Evolutionary conservation across 2,329 filamentous ascomycete genomes (phyloP).

Genomic region (Leptographium radiaticola): DNA sequence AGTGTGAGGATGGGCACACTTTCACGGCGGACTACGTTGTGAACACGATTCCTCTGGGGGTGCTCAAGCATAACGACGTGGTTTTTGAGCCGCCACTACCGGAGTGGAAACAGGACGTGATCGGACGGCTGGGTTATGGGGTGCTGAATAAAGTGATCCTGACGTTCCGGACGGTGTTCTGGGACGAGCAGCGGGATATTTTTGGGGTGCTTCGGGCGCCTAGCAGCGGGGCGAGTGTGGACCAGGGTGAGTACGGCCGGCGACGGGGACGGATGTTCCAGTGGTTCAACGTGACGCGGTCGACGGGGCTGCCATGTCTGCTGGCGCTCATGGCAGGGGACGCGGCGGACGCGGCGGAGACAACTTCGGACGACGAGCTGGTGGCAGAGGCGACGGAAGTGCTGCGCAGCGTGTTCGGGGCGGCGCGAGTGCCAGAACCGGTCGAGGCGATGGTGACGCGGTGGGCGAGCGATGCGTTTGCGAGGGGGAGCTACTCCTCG

Average conservation of each 20-base stretch:
- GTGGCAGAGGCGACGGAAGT: constrained; percentile 70
- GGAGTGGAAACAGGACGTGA: constrained; percentile 67
- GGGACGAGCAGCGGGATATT: constrained; percentile 82
- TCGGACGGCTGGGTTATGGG: constrained; percentile 79
- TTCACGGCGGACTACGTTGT: constrained; percentile 86
- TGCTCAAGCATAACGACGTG: constrained; percentile 71
- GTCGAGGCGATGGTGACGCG: constrained; percentile 80
- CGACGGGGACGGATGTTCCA: constrained; percentile 89
- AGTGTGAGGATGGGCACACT: constrained; percentile 63
- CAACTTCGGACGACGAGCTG: constrained; percentile 59
- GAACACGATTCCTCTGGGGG: constrained; percentile 78
- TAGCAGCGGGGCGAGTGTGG: constrained; percentile 52
- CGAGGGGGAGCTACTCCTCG: constrained; percentile 91
- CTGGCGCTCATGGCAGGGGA: constrained; percentile 94
- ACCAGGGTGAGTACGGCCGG: constrained; percentile 65
- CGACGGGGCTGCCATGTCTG: constrained; percentile 74
- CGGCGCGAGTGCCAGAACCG: constrained; percentile 55
- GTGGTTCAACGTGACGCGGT: constrained; percentile 92
- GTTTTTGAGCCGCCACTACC: constrained; percentile 88
- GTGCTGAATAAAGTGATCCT: constrained; percentile 91
- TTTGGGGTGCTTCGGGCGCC: constrained; percentile 81
- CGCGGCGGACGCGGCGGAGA: constrained; percentile 79
- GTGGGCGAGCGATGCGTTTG: constrained; percentile 84
- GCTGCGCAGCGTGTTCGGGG: constrained; percentile 62
- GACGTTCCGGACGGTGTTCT: constrained; percentile 81